Conservation (phyloP, 768 basidiomycete genomes). For the Chalciporus piperatus region DNA sequence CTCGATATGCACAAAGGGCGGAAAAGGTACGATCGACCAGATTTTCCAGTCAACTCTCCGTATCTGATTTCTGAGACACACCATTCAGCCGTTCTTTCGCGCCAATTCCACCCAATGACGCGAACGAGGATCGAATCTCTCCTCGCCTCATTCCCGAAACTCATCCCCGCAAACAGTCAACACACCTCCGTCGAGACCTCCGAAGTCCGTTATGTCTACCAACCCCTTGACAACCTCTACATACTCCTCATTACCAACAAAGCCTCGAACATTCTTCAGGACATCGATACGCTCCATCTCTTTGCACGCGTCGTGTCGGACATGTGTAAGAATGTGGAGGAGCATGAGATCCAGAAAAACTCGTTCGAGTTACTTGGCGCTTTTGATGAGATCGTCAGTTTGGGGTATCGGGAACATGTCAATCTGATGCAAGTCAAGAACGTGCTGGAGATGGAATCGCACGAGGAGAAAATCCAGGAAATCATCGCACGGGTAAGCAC, state of each 20-base stretch:
- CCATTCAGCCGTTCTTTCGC: constrained; percentile 81
- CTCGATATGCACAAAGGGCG: constrained; percentile 92
- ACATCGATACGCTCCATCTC: constrained; percentile 94
- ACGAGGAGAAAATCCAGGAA: constrained; percentile 95
- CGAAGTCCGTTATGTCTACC: constrained; percentile 96
- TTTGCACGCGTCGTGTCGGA: constrained; percentile 93
- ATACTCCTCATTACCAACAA: constrained; percentile 98
- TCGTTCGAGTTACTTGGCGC: constrained; percentile 92
- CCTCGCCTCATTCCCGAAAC: constrained; percentile 94
- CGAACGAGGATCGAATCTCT: constrained; percentile 92
- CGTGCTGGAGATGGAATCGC: constrained; percentile 85
- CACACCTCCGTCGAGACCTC: constrained; percentile 95
- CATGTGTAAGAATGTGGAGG: constrained; percentile 81
- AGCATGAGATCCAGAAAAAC: constrained; percentile 86
- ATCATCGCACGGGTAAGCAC: constrained; percentile 86
- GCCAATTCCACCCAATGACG: constrained; percentile 93
- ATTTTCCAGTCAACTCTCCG: neutral
- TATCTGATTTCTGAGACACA: neutral
- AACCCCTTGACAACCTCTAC: constrained; percentile 94
- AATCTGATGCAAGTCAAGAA: constrained; percentile 77
- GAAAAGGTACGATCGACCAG: constrained; percentile 69
- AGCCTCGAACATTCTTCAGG: constrained; percentile 97
- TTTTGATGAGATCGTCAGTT: constrained; percentile 93
- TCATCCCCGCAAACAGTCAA: constrained; percentile 92
- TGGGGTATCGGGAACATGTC: constrained; percentile 82